These are phyloP conservation scores for Isabelozyma pseudorhagii DNA, from an alignment of 805 yeast species.

Conservation along the genomic window DNA sequence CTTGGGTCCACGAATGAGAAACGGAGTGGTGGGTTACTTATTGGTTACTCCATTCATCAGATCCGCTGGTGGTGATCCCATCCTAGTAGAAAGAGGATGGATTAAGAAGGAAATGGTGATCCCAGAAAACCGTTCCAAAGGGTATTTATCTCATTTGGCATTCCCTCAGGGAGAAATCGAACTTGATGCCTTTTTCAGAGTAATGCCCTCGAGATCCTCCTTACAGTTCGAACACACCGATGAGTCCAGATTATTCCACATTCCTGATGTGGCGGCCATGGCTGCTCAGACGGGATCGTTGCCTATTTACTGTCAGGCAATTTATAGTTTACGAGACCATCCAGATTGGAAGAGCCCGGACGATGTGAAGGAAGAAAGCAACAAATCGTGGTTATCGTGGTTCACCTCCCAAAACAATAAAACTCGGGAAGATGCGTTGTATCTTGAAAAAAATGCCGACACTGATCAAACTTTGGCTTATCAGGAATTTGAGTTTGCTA, in stretches of 20 bases:
- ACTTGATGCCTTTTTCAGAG: conserved; percentile 70
- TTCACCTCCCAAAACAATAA: conserved; percentile 1
- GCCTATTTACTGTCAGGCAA: conserved; percentile 74
- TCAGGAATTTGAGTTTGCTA: conserved; percentile 53
- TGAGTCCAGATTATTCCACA: conserved; percentile 68
- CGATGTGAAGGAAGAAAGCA: not conserved
- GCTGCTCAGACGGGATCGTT: conserved; percentile 60
- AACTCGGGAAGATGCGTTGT: conserved; percentile 10
- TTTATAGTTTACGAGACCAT: conserved; percentile 64
- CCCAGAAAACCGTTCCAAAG: conserved; percentile 47
- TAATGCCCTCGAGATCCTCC: conserved; percentile 59
- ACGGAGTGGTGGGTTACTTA: conserved; percentile 68
- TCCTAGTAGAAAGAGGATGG: conserved; percentile 92
- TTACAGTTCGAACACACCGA: conserved; percentile 67
- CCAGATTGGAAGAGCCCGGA: conserved; percentile 40
- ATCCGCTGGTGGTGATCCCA: conserved; percentile 68
- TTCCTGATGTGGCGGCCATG: conserved; percentile 82
- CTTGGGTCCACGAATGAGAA: conserved; percentile 82
- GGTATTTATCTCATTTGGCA: conserved; percentile 62
- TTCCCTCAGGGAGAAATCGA: conserved; percentile 71
- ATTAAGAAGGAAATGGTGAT: conserved; percentile 63
- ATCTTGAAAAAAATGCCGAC: conserved; percentile 15
- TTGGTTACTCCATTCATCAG: conserved; percentile 81
- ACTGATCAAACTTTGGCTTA: conserved; percentile 33
- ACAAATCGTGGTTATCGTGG: conserved; percentile 35